These are phyloP conservation scores for Fusarium buharicum DNA, from an alignment of 2,329 filamentous ascomycete species.

Conservation along the genomic window DNA sequence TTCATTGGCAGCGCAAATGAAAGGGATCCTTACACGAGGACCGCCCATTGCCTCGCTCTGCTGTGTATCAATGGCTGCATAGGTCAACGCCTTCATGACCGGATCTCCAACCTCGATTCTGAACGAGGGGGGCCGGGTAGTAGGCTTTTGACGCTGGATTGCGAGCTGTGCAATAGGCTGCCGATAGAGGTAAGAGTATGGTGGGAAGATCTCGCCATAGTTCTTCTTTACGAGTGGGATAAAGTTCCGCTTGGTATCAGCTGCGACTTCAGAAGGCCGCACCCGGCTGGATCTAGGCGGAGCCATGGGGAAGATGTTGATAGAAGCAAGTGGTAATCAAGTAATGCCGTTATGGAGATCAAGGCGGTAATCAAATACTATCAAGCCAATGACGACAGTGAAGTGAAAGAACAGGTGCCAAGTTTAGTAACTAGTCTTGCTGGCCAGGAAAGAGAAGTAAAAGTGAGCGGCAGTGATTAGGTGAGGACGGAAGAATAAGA, in stretches of 20 bases:
- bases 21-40: slow-evolving; percentile 62
- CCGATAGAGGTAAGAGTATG: slow-evolving; percentile 68
- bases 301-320: slow-evolving; percentile 44
- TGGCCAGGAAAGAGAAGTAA: slow-evolving; percentile 5
- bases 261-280: slow-evolving; percentile 70
- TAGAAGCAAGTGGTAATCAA: slow-evolving; percentile 7
- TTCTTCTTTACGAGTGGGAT: slow-evolving; percentile 71
- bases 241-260: slow-evolving; percentile 76
- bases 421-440: slow-evolving; percentile 8
- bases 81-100: slow-evolving; percentile 68
- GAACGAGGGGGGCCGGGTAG: slow-evolving; percentile 58
- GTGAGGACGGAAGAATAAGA: slow-evolving; percentile 17
- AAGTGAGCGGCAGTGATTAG: slow-evolving; percentile 25
- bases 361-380: slow-evolving; percentile 5
- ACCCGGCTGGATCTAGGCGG: slow-evolving; percentile 49
- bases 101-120: slow-evolving; percentile 67
- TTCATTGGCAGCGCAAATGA: slow-evolving; percentile 80
- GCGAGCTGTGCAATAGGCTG: slow-evolving; percentile 60
- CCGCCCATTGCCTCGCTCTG: slow-evolving; percentile 49
- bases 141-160: slow-evolving; percentile 50
- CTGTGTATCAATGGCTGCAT: slow-evolving; percentile 57
- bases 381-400: slow-evolving; percentile 13
- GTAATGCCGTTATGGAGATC: slow-evolving; percentile 1
- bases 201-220: slow-evolving; percentile 64
- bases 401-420: slow-evolving; percentile 5